Base-by-base conservation (phyloP, 2,329 filamentous ascomycete species). In the Phoma herbarum region DNA sequence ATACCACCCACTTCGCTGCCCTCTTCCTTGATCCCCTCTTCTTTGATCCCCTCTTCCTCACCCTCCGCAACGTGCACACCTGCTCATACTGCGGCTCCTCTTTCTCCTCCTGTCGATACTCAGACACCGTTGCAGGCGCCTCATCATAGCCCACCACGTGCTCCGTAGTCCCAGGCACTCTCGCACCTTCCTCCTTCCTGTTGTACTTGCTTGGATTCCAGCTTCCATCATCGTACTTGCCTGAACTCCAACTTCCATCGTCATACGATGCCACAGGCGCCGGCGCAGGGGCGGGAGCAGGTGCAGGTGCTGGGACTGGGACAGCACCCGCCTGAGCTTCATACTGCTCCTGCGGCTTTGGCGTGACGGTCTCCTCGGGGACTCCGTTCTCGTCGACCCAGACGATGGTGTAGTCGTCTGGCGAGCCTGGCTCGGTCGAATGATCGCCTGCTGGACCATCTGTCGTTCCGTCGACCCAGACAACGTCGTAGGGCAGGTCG, bases 401-500 rank as follows among this genome's bases (percentile, higher is more conserved):
- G 3, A 26, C 23, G 5, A 64, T 45, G 4, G 25, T 43, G 25
- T 58, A 63, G 26, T 60, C 58, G 1, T 56, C 31, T 0, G 64
- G 64, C 12, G 62, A 50, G 3, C 59, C 62, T 2, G 64, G 59
- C 10, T 46, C 26, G 4, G 31, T 44, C 4, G 23, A 26, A 20
- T 51, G 29, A 9, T 60, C 52, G 16, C 48, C 39, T 5, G 26
- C 49, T 2, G 61, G 56, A 3, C 64, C 64, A 4, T 62, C 39
- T 1, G 57, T 6, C 4, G 54, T 63, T 25, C 64, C 64, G 10
- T 65, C 64, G 4, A 67, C 62, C 48, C 48, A 67, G n/a, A 65
- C 63, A 4, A 61, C 56, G 18, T 56, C 47, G 39, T 64, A 67
- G 4, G 59, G 58, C 16, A 46, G 43, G 3, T 49, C 31, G 9